Evolutionary conservation across 2,329 filamentous ascomycete species (phyloP).

Genomic region (Penicillium sp.): DNA sequence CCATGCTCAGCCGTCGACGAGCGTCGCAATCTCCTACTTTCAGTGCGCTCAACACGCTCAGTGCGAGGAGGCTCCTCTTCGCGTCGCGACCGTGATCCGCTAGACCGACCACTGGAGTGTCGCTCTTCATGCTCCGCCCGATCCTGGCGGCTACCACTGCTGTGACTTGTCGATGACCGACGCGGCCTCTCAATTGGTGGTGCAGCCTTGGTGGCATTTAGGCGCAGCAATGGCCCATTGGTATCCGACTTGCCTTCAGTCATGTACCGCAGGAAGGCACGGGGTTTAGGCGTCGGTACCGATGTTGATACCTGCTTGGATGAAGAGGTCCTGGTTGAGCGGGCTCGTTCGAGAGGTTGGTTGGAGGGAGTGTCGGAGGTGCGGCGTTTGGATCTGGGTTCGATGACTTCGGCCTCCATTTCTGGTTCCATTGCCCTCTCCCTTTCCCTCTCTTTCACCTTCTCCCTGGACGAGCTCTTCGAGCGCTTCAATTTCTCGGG

Average conservation of each 20-base stretch:
- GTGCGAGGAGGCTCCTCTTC: conserved; percentile 20
- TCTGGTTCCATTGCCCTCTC: conserved; percentile 13
- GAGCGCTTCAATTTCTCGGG: conserved; percentile 18
- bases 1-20: conserved; percentile 20
- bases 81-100: conserved; percentile 28
- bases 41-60: conserved; percentile 1
- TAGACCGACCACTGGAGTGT: conserved; percentile 24
- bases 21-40: conserved; percentile 21
- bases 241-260: conserved; percentile 43
- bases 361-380: conserved; percentile 18
- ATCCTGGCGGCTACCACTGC: conserved; percentile 25
- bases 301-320: conserved; percentile 27
- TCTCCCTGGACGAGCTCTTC: conserved; percentile 17
- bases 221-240: conserved; percentile 38
- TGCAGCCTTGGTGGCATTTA: conserved; percentile 36
- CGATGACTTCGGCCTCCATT: conserved; percentile 4
- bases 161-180: conserved; percentile 33
- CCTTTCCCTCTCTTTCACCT: conserved; percentile 4
- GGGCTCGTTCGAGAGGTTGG: conserved; percentile 21
- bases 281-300: conserved; percentile 21
- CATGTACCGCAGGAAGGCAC: conserved; percentile 38
- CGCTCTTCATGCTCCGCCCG: conserved; percentile 25
- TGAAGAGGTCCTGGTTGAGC: conserved; percentile 22
- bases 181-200: conserved; percentile 32
- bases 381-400: conserved; percentile 15